phyloP scores from a whole-genome alignment of 768 basidiomycete genomes.

The Phlebiopsis gigantea region DNA sequence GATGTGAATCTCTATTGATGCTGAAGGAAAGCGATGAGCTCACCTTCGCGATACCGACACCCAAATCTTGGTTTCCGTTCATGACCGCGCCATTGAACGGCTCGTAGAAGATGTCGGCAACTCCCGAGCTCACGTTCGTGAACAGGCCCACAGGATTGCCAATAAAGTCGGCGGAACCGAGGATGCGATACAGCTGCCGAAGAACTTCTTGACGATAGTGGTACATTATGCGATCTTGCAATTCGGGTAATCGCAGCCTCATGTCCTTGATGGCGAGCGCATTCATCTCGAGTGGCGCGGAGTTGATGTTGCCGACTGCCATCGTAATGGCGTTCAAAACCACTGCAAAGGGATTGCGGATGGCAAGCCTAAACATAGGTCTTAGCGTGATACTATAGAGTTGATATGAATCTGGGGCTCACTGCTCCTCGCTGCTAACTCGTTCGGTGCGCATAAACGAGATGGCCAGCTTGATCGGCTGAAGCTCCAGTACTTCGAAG shows the following conservation, averaged over 20 bases:
- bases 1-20: too few relatives aligned
- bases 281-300: slow-evolving; percentile 91
- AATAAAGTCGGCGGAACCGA: slow-evolving; percentile 97
- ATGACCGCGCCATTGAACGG: slow-evolving; percentile 96
- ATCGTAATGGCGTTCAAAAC: slow-evolving; percentile 93
- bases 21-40: slow-evolving; percentile 1
- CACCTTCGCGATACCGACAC: slow-evolving; percentile 92
- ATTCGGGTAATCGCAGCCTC: slow-evolving; percentile 78
- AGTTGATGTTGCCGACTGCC: slow-evolving; percentile 96
- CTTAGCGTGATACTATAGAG: too few relatives aligned
- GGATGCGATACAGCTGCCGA: slow-evolving; percentile 90
- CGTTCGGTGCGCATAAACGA: slow-evolving; percentile 98
- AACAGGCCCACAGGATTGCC: slow-evolving; percentile 96
- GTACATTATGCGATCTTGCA: slow-evolving; percentile 78
- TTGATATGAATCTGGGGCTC: slow-evolving; percentile 21
- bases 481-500: slow-evolving; percentile 92
- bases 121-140: slow-evolving; percentile 96
- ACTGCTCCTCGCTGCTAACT: slow-evolving; percentile 93
- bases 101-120: slow-evolving; percentile 98
- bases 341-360: slow-evolving; percentile 88
- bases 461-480: slow-evolving; percentile 86
- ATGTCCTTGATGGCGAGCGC: slow-evolving; percentile 93
- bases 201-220: slow-evolving; percentile 94
- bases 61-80: slow-evolving; percentile 92
- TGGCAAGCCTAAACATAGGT: slow-evolving; percentile 57